Conservation (phyloP, 257 asterid species). For the Primulina tabacum region DNA sequence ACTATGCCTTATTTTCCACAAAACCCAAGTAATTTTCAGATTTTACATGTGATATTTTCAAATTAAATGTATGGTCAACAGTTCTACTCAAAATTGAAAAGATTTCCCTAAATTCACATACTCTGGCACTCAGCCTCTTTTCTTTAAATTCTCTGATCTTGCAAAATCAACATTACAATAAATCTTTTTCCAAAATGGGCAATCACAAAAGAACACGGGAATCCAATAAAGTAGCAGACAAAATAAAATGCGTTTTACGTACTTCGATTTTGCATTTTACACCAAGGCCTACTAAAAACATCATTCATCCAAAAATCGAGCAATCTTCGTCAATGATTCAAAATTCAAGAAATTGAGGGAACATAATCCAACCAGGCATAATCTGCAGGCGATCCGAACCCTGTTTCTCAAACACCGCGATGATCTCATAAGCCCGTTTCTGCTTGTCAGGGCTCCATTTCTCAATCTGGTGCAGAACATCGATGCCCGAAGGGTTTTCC, state of each 20-base stretch:
- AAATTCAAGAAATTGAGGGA: slow-evolving; percentile 4
- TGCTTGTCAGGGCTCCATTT: slow-evolving; percentile 76
- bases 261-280: background rate
- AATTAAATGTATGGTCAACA: too few relatives aligned
- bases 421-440: slow-evolving; percentile 54
- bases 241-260: background rate
- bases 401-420: slow-evolving; percentile 76
- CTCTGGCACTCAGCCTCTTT: too few relatives aligned
- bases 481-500: slow-evolving; percentile 70
- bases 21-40: too few relatives aligned
- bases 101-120: too few relatives aligned
- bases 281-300: background rate
- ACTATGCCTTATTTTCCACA: too few relatives aligned
- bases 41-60: too few relatives aligned
- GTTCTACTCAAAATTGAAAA: too few relatives aligned
- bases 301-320: background rate
- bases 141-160: too few relatives aligned
- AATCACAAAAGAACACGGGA: background rate
- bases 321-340: background rate
- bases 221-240: background rate
- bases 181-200: background rate
- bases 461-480: slow-evolving; percentile 81
- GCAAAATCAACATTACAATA: too few relatives aligned
- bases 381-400: slow-evolving; percentile 86
- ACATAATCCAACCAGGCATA: slow-evolving; percentile 69